Conservation (phyloP, 371 early-diverging fungal species). For the Cladochytrium tenue region DNA sequence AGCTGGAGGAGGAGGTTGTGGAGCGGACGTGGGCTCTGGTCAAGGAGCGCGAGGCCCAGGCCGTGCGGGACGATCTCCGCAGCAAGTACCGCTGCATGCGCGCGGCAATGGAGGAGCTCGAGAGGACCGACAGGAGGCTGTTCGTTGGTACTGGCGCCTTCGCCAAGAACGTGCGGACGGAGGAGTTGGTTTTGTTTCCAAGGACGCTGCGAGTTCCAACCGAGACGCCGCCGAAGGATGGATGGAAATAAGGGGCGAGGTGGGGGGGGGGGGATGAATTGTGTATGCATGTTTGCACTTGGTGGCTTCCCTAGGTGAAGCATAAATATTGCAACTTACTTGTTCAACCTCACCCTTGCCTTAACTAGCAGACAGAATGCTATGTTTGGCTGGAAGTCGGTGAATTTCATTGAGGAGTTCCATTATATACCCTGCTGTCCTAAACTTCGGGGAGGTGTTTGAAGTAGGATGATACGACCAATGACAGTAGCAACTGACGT, state of each 20-base stretch:
- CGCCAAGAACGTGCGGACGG: background rate
- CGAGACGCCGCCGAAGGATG: slow-evolving; percentile 35
- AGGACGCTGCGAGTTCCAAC: slow-evolving; percentile 39
- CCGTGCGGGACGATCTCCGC: slow-evolving; percentile 22
- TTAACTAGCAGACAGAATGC: slow-evolving; percentile 22
- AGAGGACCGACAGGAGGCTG: slow-evolving; percentile 31
- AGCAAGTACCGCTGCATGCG: slow-evolving; percentile 37
- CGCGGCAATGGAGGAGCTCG: slow-evolving; percentile 43
- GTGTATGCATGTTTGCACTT: too few species aligned
- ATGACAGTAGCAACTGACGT: slow-evolving; percentile 31
- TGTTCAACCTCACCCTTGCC: slow-evolving; percentile 45
- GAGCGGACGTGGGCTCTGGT: slow-evolving; percentile 27
- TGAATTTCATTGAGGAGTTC: background rate
- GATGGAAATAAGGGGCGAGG: slow-evolving; percentile 31
- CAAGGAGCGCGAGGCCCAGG: slow-evolving; percentile 32
- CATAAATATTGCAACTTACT: slow-evolving; percentile 21
- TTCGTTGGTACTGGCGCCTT: slow-evolving; percentile 32
- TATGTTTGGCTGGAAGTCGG: slow-evolving; percentile 30
- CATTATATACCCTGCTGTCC: slow-evolving; percentile 30
- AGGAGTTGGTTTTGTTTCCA: slow-evolving; percentile 23
- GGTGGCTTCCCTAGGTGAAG: too few species aligned
- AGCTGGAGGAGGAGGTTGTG: background rate
- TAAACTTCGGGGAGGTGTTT: slow-evolving; percentile 20
- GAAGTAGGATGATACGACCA: slow-evolving; percentile 41
- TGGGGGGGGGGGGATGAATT: too few species aligned